Conservation (phyloP, 2,329 filamentous ascomycete genomes). For the Didymellaceae sp. region DNA sequence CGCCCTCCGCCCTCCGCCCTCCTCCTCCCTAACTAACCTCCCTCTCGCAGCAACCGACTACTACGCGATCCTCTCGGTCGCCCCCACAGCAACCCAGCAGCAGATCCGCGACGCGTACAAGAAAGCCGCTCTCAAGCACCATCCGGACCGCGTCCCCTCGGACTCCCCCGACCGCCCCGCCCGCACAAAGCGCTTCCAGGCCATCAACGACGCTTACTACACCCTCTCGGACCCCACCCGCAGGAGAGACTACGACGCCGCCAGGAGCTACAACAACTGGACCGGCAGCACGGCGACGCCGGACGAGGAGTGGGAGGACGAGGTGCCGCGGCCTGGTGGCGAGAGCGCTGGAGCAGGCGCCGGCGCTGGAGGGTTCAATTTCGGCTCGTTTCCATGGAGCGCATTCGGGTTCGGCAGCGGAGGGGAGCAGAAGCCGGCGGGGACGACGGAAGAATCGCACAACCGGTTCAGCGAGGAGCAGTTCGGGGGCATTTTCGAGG, state of each 20-base stretch:
- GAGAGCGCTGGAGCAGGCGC: slow-evolving; percentile 24
- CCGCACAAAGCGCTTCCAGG: slow-evolving; percentile 88
- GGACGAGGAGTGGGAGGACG: slow-evolving; percentile 57
- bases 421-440: slow-evolving; percentile 44
- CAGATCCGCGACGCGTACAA: slow-evolving; percentile 97
- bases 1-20: neutral
- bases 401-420: slow-evolving; percentile 68
- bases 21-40: slow-evolving; percentile 6
- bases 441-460: slow-evolving; percentile 53
- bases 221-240: slow-evolving; percentile 81
- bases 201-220: slow-evolving; percentile 92
- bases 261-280: slow-evolving; percentile 64
- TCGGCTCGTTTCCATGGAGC: slow-evolving; percentile 75
- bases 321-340: slow-evolving; percentile 48
- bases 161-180: slow-evolving; percentile 81
- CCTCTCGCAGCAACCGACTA: slow-evolving; percentile 12
- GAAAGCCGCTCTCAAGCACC: slow-evolving; percentile 86
- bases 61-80: slow-evolving; percentile 65
- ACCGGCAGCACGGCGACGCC: slow-evolving; percentile 53
- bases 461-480: slow-evolving; percentile 74
- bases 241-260: slow-evolving; percentile 82
- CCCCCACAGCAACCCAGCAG: slow-evolving; percentile 75
- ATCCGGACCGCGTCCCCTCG: slow-evolving; percentile 86
- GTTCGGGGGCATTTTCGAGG: slow-evolving; percentile 73
- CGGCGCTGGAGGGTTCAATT: slow-evolving; percentile 13